Evolutionary conservation across 805 yeast species (phyloP), one percentile per base, ranked within the genome.

Genomic region (Cyberlindnera subsufficiens): DNA sequence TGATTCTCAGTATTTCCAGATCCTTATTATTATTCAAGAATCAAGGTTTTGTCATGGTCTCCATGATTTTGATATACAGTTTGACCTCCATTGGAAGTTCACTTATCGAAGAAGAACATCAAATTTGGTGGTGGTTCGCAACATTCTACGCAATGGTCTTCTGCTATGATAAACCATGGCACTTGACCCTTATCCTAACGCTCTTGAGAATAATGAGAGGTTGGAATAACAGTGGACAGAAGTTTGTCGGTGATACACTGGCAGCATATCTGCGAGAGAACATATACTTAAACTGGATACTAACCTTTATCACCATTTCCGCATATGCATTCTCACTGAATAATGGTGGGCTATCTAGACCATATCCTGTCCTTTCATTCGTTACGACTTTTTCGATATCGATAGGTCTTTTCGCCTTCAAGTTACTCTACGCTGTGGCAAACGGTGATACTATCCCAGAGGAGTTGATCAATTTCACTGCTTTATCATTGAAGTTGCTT

Each of bases 61-160:
- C 54, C 16, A 56, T 56, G 52, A 37, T 66, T 16, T 35, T 71
- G 32, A 37, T 68, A 0, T 71, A 80, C 42, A 74, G 82, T 3
- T 31, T 69, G 0, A 71, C 86, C 0, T 72, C 82, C 50, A 87
- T 90, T 65, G 96, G 90, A 10, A 87, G 95, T 46, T 90, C 96
- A 22, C 69, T 90, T 44, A 84, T 93, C 15, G 99, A 93, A 56
- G 99, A 93, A 60, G 99, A 93, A 58, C 95, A 93, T 58, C 96
- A 90, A 58, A 61, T 90, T 15, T 93, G 99, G 99, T 93, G 95
- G 86, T 85, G 87, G 80, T 65, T 75, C 18, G 59, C 51, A 5
- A 50, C 55, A 1, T 36, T 52, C 14, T 54, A 61, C 32, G 17
- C 54, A 5, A 40, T 54, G 0, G 35, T 48, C 9, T 32, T 55